Evolutionary conservation across 306 rosid genomes (phyloP).

Genomic region (Acacia melanoxylon): DNA sequence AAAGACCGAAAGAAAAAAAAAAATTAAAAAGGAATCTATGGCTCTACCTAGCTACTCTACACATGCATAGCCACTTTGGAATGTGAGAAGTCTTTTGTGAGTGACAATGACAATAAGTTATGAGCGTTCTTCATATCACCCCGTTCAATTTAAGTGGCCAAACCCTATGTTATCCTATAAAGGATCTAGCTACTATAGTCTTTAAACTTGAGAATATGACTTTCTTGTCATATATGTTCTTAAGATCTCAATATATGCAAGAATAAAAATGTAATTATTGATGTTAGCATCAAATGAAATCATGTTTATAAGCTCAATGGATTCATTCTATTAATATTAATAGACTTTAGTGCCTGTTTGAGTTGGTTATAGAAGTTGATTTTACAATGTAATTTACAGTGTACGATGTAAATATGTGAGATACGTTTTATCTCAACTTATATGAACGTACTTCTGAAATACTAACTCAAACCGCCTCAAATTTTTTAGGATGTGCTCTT

Average conservation of each 20-base stretch:
- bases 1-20: neutral
- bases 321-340: no score
- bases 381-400: no score
- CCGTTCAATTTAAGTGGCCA: slow-evolving; percentile 4
- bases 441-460: no score
- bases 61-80: slow-evolving; percentile 13
- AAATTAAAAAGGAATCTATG: slow-evolving; percentile 7
- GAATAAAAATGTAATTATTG: no score
- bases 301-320: neutral
- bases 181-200: neutral
- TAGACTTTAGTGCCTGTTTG: no score
- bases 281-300: neutral
- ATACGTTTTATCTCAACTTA: no score
- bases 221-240: neutral
- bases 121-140: neutral
- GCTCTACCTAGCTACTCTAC: neutral
- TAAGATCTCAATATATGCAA: neutral
- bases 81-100: neutral
- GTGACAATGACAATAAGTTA: neutral
- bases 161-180: slow-evolving; percentile 9
- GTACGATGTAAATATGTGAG: no score
- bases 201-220: neutral
- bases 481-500: no score
- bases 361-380: no score
- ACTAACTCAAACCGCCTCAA: no score